phyloP scores from a whole-genome alignment of 2,329 filamentous ascomycete genomes.

The Botrytis fabae region DNA sequence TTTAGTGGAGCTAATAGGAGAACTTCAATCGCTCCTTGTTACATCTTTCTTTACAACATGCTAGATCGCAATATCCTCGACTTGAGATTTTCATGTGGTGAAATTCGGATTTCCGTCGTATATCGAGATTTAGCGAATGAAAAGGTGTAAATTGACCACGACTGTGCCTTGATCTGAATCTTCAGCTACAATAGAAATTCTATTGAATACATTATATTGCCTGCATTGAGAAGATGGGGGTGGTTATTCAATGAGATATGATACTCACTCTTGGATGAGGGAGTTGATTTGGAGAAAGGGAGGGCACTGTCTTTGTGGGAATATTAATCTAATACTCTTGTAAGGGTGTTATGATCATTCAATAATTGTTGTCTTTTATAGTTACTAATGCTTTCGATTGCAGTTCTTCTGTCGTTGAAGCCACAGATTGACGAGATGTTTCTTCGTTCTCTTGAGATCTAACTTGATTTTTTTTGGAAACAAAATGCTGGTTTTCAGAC shows the following conservation, averaged over 20 bases:
- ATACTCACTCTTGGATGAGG: fast-evolving
- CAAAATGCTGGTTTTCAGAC: neutral
- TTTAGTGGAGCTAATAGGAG: fast-evolving
- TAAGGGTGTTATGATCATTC: neutral
- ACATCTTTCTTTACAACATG: fast-evolving
- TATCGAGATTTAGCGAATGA: fast-evolving
- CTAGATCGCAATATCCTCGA: neutral
- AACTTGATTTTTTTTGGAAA: too few relatives aligned
- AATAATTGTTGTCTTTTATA: neutral
- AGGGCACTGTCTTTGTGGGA: neutral
- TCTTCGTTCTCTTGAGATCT: too few relatives aligned
- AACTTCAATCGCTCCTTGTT: neutral
- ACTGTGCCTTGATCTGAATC: neutral
- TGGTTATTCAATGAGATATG: neutral
- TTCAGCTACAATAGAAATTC: too few relatives aligned
- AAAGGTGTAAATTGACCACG: neutral
- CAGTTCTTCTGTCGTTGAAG: neutral
- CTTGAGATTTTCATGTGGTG: neutral
- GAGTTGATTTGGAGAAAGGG: fast-evolving
- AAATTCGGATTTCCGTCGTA: neutral
- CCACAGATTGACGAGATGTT: neutral
- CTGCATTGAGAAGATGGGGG: neutral
- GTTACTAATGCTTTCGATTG: neutral
- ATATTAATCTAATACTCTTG: too few relatives aligned
- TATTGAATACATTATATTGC: fast-evolving